Percentiles rank a stretch among this genome's conserved stretches.
Conservation (phyloP, 2,329 filamentous ascomycete species). For the Ophiostoma pallidulum region DNA sequence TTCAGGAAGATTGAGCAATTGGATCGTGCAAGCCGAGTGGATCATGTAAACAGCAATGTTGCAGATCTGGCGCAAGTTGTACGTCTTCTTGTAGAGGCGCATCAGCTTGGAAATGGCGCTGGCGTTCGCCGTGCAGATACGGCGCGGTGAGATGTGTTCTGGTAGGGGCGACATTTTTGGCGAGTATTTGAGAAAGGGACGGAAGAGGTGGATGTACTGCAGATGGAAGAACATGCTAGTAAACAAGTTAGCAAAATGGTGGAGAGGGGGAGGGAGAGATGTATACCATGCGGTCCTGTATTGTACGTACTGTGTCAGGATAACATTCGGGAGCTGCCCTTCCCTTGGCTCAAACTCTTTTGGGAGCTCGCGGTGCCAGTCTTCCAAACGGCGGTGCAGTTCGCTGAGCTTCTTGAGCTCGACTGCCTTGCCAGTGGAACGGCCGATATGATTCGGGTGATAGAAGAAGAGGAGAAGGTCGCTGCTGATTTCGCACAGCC, state of each 20-base stretch:
- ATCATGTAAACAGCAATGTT: constrained; percentile 95
- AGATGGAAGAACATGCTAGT: constrained; percentile 93
- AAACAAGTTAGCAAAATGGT: too few relatives aligned
- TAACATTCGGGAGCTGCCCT: constrained; percentile 75
- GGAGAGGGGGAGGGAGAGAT: too few relatives aligned
- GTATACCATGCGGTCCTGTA: too few relatives aligned
- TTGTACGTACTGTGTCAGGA: constrained; percentile 77
- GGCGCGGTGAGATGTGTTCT: constrained; percentile 77
- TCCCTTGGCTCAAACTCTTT: constrained; percentile 83
- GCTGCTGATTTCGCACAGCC: constrained; percentile 85
- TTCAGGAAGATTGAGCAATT: constrained; percentile 84
- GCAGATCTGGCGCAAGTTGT: constrained; percentile 85
- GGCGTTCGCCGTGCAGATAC: constrained; percentile 84
- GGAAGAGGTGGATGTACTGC: constrained; percentile 13
- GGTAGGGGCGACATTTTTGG: constrained; percentile 74
- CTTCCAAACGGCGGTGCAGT: constrained; percentile 78
- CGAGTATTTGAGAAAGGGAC: constrained; percentile 54
- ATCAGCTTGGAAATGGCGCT: constrained; percentile 88
- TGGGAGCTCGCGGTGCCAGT: constrained; percentile 78
- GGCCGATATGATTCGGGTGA: constrained; percentile 60
- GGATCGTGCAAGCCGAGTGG: constrained; percentile 89
- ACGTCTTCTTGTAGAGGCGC: constrained; percentile 84
- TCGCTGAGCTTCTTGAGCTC: constrained; percentile 91
- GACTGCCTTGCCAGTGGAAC: constrained; percentile 61
- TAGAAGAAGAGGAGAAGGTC: constrained; percentile 88